Conservation (phyloP, 352 stramenopile genomes). For the Aphanomyces cochlioides region DNA sequence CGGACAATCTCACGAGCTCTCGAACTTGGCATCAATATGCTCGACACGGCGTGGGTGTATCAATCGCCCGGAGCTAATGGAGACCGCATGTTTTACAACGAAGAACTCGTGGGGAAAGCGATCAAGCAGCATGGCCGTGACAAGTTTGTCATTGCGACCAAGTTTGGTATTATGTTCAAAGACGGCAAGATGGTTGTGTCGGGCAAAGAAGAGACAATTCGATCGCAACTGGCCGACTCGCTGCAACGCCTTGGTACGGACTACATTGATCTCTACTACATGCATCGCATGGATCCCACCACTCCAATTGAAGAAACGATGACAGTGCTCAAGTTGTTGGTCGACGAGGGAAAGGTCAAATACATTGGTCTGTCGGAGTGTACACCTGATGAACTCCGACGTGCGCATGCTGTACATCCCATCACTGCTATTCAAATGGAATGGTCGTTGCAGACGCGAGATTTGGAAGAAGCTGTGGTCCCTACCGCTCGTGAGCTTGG, state of each 20-base stretch:
- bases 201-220: conserved; percentile 49
- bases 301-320: conserved; percentile 73
- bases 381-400: conserved; percentile 25
- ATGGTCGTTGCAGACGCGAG: too few species aligned
- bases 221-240: conserved; percentile 54
- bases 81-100: conserved; percentile 52
- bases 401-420: conserved; percentile 34
- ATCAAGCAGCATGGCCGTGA: conserved; percentile 53
- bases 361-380: conserved; percentile 36
- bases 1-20: conserved; percentile 2
- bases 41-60: conserved; percentile 64
- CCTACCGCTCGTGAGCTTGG: too few species aligned
- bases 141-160: conserved; percentile 65
- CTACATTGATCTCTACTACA: conserved; percentile 69
- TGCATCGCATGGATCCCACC: conserved; percentile 53
- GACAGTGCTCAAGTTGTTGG: conserved; percentile 30
- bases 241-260: conserved; percentile 53
- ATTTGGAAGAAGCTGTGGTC: too few species aligned
- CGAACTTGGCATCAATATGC: conserved; percentile 59
- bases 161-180: conserved; percentile 56
- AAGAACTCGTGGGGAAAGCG: conserved; percentile 49
- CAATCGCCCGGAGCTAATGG: conserved; percentile 37
- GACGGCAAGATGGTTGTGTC: conserved; percentile 40
- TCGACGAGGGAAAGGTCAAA: conserved; percentile 34
- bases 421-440: conserved; percentile 20